phyloP scores from a whole-genome alignment of 768 basidiomycete species.

The Auricularia cornea region DNA sequence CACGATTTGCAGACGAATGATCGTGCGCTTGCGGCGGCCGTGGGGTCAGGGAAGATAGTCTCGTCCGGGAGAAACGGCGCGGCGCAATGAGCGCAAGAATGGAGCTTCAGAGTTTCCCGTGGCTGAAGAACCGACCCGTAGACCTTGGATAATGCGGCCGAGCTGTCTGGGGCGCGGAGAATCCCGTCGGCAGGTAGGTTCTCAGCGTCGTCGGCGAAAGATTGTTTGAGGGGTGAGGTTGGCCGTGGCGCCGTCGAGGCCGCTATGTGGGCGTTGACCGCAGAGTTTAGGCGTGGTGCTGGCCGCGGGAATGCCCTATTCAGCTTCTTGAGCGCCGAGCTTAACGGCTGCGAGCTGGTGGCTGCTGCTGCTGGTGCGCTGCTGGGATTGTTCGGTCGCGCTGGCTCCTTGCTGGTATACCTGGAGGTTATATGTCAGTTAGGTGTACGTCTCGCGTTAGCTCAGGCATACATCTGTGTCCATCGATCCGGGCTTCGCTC shows the following conservation, averaged over 20 bases:
- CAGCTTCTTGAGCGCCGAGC: constrained; percentile 28
- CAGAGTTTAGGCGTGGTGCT: constrained; percentile 23
- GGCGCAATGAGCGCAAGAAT: constrained; percentile 60
- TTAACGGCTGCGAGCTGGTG: constrained; percentile 16
- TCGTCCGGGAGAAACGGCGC: constrained; percentile 67
- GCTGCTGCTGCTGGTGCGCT: too few species aligned
- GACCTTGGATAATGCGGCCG: constrained; percentile 60
- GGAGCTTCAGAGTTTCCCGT: constrained; percentile 60
- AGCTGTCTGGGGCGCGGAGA: constrained; percentile 45
- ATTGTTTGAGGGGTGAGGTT: constrained; percentile 49
- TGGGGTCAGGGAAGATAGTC: constrained; percentile 77
- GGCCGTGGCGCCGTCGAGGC: constrained; percentile 43
- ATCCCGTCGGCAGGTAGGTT: constrained; percentile 41
- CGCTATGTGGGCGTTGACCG: constrained; percentile 50
- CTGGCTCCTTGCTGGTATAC: constrained; percentile 12
- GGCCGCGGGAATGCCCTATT: constrained; percentile 37
- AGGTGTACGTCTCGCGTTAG: not conserved
- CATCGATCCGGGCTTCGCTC: constrained; percentile 51
- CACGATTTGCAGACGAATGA: constrained; percentile 66
- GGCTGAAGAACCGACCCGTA: constrained; percentile 81
- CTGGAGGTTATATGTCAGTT: constrained; percentile 3
- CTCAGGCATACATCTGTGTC: constrained; percentile 58
- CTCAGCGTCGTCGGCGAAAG: constrained; percentile 15
- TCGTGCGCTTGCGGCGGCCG: constrained; percentile 19
- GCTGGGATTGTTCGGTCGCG: too few species aligned